phyloP scores from a whole-genome alignment of 805 yeast species.

The Torulaspora quercuum region DNA sequence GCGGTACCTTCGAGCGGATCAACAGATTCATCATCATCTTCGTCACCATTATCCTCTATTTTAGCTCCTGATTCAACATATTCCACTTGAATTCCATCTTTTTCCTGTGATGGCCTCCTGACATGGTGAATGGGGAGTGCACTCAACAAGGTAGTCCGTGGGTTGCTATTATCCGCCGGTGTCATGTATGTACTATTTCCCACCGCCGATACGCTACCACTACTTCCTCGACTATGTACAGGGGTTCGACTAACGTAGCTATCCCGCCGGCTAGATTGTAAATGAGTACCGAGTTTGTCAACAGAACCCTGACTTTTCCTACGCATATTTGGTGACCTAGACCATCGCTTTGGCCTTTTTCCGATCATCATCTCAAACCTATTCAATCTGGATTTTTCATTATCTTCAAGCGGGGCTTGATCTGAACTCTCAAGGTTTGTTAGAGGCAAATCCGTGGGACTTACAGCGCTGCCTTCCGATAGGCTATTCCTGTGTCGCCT shows the following conservation, averaged over 20 bases:
- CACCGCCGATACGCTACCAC: slow-evolving; percentile 8
- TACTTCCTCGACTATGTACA: slow-evolving; percentile 13
- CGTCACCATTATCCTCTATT: slow-evolving; percentile 7
- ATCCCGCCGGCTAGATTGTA: slow-evolving; percentile 7
- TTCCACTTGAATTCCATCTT: slow-evolving; percentile 13
- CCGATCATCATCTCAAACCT: slow-evolving; percentile 27
- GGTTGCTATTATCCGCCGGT: slow-evolving; percentile 14
- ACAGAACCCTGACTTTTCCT: slow-evolving; percentile 14
- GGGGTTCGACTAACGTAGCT: slow-evolving; percentile 6
- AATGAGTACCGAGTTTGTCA: slow-evolving; percentile 11
- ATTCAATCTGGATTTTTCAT: slow-evolving; percentile 16
- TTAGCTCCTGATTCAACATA: slow-evolving; percentile 7
- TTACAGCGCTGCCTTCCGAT: slow-evolving; percentile 6
- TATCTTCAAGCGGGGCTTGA: slow-evolving; percentile 12
- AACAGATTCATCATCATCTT: slow-evolving; percentile 6
- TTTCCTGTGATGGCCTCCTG: slow-evolving; percentile 11
- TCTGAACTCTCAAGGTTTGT: slow-evolving; percentile 14
- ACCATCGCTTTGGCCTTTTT: slow-evolving; percentile 22
- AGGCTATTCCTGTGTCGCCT: slow-evolving; percentile 5
- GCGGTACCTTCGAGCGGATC: slow-evolving; percentile 12
- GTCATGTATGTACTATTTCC: slow-evolving; percentile 13
- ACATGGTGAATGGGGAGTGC: slow-evolving; percentile 17
- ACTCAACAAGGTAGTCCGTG: slow-evolving; percentile 12
- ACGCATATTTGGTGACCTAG: slow-evolving; percentile 21
- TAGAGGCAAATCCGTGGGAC: slow-evolving; percentile 12